phyloP scores from a whole-genome alignment of 306 rosid genomes.

The Citrullus mucosospermus region DNA sequence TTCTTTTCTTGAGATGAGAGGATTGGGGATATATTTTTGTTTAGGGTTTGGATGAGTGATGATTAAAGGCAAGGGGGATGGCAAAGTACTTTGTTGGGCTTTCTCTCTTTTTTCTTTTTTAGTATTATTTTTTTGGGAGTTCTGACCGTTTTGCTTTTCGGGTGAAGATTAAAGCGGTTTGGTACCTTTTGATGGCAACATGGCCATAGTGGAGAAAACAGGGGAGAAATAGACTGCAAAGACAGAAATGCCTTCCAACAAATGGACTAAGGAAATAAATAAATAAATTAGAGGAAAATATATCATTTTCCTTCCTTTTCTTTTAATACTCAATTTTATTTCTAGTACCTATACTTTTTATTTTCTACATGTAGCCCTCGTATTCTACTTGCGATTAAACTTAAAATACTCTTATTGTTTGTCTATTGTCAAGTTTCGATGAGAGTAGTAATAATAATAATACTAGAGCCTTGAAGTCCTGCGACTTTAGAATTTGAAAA shows the following conservation, averaged over 20 bases:
- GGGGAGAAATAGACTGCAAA: neutral
- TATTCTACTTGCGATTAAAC: too few species aligned
- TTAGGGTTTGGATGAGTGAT: neutral
- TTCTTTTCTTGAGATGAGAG: neutral
- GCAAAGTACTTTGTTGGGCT: constrained; percentile 2
- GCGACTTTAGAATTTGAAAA: too few species aligned
- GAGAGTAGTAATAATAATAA: too few species aligned
- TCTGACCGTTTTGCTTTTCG: constrained; percentile 9
- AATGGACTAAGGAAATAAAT: neutral
- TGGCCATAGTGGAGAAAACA: neutral
- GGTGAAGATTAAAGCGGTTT: constrained; percentile 9
- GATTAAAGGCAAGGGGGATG: neutral
- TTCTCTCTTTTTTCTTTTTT: neutral
- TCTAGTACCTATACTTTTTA: too few species aligned
- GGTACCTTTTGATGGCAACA: constrained; percentile 16
- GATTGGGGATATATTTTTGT: neutral
- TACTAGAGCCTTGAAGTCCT: too few species aligned
- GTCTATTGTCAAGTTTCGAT: too few species aligned
- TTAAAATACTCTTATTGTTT: too few species aligned
- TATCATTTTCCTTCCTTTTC: neutral
- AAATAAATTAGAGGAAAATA: too few species aligned
- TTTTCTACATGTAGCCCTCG: too few species aligned
- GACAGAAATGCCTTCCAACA: neutral
- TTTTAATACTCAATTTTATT: too few species aligned
- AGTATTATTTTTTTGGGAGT: neutral